phyloP scores from a whole-genome alignment of 495 filamentous ascomycete genomes.

The Trichocladium antarcticum region DNA sequence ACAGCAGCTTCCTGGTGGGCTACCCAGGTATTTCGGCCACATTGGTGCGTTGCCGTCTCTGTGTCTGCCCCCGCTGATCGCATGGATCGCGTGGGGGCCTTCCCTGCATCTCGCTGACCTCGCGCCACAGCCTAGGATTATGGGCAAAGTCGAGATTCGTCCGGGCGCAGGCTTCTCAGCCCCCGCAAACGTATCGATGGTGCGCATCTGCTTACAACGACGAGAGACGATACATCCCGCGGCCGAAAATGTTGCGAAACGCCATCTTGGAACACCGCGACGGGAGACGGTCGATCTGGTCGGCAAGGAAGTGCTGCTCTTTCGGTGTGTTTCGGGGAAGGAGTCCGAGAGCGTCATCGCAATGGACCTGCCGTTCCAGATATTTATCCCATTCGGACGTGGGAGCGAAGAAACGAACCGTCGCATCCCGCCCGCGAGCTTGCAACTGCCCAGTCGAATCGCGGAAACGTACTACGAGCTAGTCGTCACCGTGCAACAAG shows the following conservation, averaged over 20 bases:
- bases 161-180: conserved; percentile 72
- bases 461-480: conserved; percentile 96
- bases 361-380: conserved; percentile 96
- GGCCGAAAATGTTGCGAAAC: conserved; percentile 86
- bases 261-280: conserved; percentile 79
- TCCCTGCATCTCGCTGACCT: too few species aligned
- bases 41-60: conserved; percentile 50
- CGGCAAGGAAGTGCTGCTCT: conserved; percentile 89
- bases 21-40: conserved; percentile 98
- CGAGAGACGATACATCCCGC: conserved; percentile 94
- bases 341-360: conserved; percentile 78
- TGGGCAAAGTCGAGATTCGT: conserved; percentile 95
- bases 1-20: conserved; percentile 91
- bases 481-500: conserved; percentile 90
- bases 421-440: conserved; percentile 81
- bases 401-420: conserved; percentile 77
- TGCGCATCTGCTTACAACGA: conserved; percentile 85
- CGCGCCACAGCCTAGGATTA: conserved; percentile 79
- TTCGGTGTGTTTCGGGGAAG: conserved; percentile 69
- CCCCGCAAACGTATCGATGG: conserved; percentile 81
- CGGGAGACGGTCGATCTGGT: conserved; percentile 88
- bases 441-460: conserved; percentile 81
- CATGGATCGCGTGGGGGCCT: background rate
- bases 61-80: conserved; percentile 1
- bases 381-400: conserved; percentile 92